Evolutionary conservation across 495 filamentous ascomycete genomes (phyloP).

Genomic region (Annulohypoxylon bovei): DNA sequence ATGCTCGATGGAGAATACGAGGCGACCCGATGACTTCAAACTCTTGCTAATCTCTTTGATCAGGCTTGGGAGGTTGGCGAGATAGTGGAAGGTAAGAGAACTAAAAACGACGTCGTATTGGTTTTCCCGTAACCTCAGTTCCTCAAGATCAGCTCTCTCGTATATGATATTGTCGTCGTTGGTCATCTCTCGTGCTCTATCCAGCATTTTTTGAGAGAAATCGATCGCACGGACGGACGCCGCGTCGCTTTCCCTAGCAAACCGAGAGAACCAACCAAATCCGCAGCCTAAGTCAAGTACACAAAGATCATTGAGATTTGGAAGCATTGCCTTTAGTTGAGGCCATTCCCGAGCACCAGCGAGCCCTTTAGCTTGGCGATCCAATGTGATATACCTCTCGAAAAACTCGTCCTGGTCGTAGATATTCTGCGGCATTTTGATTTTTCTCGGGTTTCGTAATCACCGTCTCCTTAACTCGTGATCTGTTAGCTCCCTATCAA

Average conservation of each 20-base stretch:
- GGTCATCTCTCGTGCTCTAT: slow-evolving; percentile 43
- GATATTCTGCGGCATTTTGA: slow-evolving; percentile 50
- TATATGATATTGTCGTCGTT: slow-evolving; percentile 41
- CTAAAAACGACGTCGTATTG: slow-evolving; percentile 50
- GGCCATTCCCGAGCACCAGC: slow-evolving; percentile 50
- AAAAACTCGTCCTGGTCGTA: slow-evolving; percentile 51
- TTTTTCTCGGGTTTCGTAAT: background rate
- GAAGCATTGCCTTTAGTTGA: slow-evolving; percentile 41
- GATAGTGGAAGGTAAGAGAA: slow-evolving; percentile 51
- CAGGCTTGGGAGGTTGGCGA: slow-evolving; percentile 42
- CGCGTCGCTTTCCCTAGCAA: slow-evolving; percentile 44
- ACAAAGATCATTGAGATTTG: slow-evolving; percentile 31
- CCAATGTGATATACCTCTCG: slow-evolving; percentile 48
- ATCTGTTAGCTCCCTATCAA: background rate
- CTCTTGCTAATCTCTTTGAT: slow-evolving; percentile 41
- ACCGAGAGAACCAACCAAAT: slow-evolving; percentile 52
- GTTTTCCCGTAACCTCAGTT: slow-evolving; percentile 25
- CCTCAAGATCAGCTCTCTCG: slow-evolving; percentile 46
- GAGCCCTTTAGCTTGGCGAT: slow-evolving; percentile 42
- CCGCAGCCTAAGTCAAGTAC: slow-evolving; percentile 54
- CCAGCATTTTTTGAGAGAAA: slow-evolving; percentile 51
- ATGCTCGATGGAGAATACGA: slow-evolving; percentile 54
- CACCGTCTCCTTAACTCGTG: background rate
- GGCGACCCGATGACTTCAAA: slow-evolving; percentile 43
- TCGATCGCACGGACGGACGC: slow-evolving; percentile 47